Evolutionary conservation across 129 eudicot species (phyloP).

Genomic region (Pittosporum tobira): DNA sequence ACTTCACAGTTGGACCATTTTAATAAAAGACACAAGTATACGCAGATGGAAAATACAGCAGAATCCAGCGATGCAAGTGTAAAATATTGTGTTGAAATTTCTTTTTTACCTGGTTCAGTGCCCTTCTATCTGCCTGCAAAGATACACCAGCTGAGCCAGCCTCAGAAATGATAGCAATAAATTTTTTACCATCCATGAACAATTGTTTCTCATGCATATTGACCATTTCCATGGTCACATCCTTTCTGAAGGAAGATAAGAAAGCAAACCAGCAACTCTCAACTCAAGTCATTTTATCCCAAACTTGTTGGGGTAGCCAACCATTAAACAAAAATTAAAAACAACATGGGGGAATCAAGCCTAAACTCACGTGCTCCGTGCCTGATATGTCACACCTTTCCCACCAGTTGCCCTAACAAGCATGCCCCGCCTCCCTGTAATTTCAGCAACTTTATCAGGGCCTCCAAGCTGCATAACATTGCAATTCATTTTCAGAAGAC

Average conservation of each 20-base stretch:
- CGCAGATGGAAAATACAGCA: not conserved
- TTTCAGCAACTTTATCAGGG: constrained; percentile 96
- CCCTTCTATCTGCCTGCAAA: constrained; percentile 97
- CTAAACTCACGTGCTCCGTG: constrained; percentile 92
- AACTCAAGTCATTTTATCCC: too few species aligned
- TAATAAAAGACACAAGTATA: not conserved
- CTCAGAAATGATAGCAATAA: constrained; percentile 92
- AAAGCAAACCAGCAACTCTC: constrained; percentile 16
- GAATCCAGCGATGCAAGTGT: not conserved
- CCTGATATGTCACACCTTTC: constrained; percentile 96
- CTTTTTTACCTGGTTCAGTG: constrained; percentile 76
- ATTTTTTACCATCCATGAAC: constrained; percentile 89
- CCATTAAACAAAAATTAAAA: constrained; percentile 7
- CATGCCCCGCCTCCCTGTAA: constrained; percentile 98
- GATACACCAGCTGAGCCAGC: constrained; percentile 99
- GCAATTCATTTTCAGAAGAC: constrained; percentile 11
- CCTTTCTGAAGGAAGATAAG: constrained; percentile 53
- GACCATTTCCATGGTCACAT: constrained; percentile 97
- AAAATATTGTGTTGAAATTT: not conserved
- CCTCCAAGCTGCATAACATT: constrained; percentile 83
- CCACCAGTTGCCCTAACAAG: constrained; percentile 90
- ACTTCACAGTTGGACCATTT: not conserved
- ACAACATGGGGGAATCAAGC: constrained; percentile 19
- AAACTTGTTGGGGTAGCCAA: too few species aligned
- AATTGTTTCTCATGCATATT: constrained; percentile 97